Base-by-base conservation (phyloP, 2,329 filamentous ascomycete genomes). In the Dactylellina cionopaga region DNA sequence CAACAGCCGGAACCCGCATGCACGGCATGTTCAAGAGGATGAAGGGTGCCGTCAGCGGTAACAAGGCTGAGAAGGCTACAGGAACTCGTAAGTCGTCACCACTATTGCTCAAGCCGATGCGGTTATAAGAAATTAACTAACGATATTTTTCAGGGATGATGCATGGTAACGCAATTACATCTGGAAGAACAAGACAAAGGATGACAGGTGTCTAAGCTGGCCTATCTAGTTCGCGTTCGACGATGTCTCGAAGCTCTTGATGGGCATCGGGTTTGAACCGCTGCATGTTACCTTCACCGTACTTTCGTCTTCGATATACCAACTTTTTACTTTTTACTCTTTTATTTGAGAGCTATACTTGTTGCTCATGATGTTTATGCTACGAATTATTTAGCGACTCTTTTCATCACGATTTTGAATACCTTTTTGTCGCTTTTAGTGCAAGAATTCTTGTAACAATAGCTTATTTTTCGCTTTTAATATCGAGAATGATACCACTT, bases 11-110 rank as follows among this genome's bases (percentile, higher is more conserved):
- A 22, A 72, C 68, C 15, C 44, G 68, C 10, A 47, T 72, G 33
- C 68, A 72, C 29, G 68, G 68, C 35, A 72, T 72, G 59, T 60
- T 72, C 19, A 72, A 72, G 44, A n/a, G 68, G 24, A 59, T 72
- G 52, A 72, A 60, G 39, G 68, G 68, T 31, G n/a, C 59, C n/a
- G 68, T 47, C 1, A 52, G 29, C 13, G 68, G 68, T 43, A 65
- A 72, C 41, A 65, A 46, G 55, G 59, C 59, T 11, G 68, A 72
- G 44, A 55, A 72, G 54, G 68, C 68, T 2, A 11, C 52, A 0
- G 68, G 68, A 29, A 72, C 68, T 24, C 59, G 68, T 72, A 55
- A 60, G 68, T 64, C 29, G 22, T 51, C 9, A 27, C 19, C 9
- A 22, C 10, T 51, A 17, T 52, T 39, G 15, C n/a, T 27, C n/a